Conservation (phyloP, 108 stramenopile species). For the Nannochloropsis oceanica region DNA sequence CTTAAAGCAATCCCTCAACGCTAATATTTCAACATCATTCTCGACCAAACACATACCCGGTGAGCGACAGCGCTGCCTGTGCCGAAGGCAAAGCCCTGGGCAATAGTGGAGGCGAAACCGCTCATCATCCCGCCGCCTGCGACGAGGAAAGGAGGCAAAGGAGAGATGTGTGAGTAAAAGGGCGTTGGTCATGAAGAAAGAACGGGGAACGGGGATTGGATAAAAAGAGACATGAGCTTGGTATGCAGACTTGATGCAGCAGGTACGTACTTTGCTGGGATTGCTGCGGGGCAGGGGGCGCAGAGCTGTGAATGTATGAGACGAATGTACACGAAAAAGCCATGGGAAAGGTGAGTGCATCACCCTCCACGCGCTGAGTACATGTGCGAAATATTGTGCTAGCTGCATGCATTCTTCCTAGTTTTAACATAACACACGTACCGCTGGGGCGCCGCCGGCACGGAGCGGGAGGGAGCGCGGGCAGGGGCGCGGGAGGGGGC, state of each 20-base stretch:
- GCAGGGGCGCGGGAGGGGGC: background rate
- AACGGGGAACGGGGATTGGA: background rate
- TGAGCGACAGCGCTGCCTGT: conserved; percentile 90
- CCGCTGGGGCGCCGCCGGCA: background rate
- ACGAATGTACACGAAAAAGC: background rate
- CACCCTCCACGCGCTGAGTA: background rate
- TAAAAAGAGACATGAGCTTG: background rate
- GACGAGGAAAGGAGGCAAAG: background rate
- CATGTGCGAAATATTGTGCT: too few species aligned
- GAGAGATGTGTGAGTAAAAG: background rate
- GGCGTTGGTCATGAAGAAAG: background rate
- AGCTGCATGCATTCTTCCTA: background rate
- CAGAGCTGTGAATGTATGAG: background rate
- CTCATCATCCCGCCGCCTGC: conserved; percentile 74
- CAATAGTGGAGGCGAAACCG: conserved; percentile 86
- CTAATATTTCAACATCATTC: background rate
- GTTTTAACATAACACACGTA: background rate
- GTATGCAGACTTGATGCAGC: background rate
- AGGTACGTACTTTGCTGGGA: background rate
- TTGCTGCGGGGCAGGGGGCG: background rate
- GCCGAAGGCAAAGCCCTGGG: conserved; percentile 94
- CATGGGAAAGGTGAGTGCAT: background rate
- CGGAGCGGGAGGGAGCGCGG: background rate
- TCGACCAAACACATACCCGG: conserved; percentile 22
- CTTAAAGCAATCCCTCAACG: background rate